Evolutionary conservation across 306 rosid genomes (phyloP), one percentile per base, ranked within the genome.

Genomic region (Glycine latifolia): DNA sequence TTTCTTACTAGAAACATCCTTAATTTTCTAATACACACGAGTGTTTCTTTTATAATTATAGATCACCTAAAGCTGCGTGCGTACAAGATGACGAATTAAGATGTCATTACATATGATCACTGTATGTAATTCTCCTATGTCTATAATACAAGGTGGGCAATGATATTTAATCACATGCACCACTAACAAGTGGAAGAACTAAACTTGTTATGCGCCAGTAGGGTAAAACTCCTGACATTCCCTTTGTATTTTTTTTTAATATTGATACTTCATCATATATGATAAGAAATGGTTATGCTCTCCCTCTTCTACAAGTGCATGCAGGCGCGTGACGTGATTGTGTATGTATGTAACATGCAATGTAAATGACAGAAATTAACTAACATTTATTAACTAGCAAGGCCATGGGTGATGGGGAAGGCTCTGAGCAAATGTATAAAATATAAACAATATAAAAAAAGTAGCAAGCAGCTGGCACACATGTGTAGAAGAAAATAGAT

Each of bases 51-150:
- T 35, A 35, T 39, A 39, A 39, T 5, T 53, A 53, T 4, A 17
- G 31, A 56, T 17, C 26, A 6, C 31, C 31, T 26, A 26, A 10
- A 20, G 12, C n/a, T 26, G 39, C 1, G 14, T 62, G 68, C 48
- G 47, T 65, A 37, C 5, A 65, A 65, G 71, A 15, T 65, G 49
- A 65, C 71, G 71, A 65, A 2, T 31, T 60, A 60, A 60, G 39
- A 60, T 60, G 13, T 5, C 59, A 53, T 53, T n/a, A 54, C 6
- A 46, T 46, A 46, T 46, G 52, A 8, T 10, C 52, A 48, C 0
- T 48, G 52, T 48, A 48, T 48, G 52, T 17, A 3, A 58, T 58
- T 6, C 65, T 58, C 12, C 2, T 5, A 58, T 58, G 35, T 56
- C 7, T 16, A 15, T 15, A 56, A 56, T 16, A 31, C 15, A 4